These are phyloP conservation scores for Fibroporia radiculosa DNA, from an alignment of 768 basidiomycete genomes.

Conservation along the genomic window DNA sequence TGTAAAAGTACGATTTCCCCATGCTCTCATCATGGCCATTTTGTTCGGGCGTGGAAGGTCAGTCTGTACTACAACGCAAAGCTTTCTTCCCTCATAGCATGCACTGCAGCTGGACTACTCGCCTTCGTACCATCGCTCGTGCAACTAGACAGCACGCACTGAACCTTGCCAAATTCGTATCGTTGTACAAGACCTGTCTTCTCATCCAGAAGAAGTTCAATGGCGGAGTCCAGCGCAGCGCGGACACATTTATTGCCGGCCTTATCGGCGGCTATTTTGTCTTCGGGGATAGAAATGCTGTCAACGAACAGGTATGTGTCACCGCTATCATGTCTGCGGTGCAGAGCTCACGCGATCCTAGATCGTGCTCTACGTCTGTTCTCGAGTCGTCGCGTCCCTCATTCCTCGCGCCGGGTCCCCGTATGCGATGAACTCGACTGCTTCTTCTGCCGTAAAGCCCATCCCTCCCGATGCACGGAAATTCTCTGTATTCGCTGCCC, in stretches of 20 bases:
- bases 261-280: slow-evolving; percentile 86
- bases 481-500: slow-evolving; percentile 81
- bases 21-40: slow-evolving; percentile 94
- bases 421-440: slow-evolving; percentile 38
- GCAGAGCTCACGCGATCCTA: slow-evolving; percentile 23
- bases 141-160: slow-evolving; percentile 88
- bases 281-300: slow-evolving; percentile 78
- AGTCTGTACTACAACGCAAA: slow-evolving; percentile 21
- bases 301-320: slow-evolving; percentile 85
- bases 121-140: slow-evolving; percentile 59
- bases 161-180: slow-evolving; percentile 91
- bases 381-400: slow-evolving; percentile 86
- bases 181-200: slow-evolving; percentile 83
- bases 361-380: slow-evolving; percentile 96
- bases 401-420: slow-evolving; percentile 67
- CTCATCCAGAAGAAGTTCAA: slow-evolving; percentile 77
- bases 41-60: slow-evolving; percentile 90
- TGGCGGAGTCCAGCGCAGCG: slow-evolving; percentile 70
- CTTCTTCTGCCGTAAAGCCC: slow-evolving; percentile 46
- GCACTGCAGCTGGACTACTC: slow-evolving; percentile 56
- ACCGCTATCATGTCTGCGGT: too few relatives aligned
- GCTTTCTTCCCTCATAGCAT: slow-evolving; percentile 5
- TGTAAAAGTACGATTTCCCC: slow-evolving; percentile 88
- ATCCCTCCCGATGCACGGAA: slow-evolving; percentile 78
- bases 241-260: slow-evolving; percentile 90